These are phyloP conservation scores for Cryptosporidium xiaoi DNA, from an alignment of 169 alveolate genomes.

Conservation along the genomic window DNA sequence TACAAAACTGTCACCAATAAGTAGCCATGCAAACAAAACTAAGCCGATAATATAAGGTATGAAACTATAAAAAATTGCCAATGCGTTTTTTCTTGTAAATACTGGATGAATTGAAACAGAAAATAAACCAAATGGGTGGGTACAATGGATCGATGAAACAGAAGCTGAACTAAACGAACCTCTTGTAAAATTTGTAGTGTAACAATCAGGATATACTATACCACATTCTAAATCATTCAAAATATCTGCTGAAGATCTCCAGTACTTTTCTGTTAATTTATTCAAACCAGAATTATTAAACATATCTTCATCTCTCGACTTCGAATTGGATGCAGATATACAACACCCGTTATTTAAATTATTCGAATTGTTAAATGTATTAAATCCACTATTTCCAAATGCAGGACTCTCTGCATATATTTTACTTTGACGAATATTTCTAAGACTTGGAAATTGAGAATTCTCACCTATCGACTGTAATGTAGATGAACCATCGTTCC, in stretches of 20 bases:
- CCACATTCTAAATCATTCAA: constrained; percentile 74
- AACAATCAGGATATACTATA: constrained; percentile 59
- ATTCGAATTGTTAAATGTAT: not conserved
- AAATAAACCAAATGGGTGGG: constrained; percentile 60
- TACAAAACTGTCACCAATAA: constrained; percentile 52
- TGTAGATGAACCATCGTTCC: constrained; percentile 61
- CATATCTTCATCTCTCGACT: constrained; percentile 11
- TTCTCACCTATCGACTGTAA: constrained; percentile 34
- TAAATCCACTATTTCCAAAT: not conserved
- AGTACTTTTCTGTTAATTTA: constrained; percentile 23
- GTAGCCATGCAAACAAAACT: constrained; percentile 52
- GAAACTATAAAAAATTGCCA: constrained; percentile 70
- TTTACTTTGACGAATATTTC: constrained; percentile 65
- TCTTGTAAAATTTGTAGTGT: constrained; percentile 31
- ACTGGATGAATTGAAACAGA: constrained; percentile 73
- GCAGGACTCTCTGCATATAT: constrained; percentile 13
- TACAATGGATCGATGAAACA: constrained; percentile 28
- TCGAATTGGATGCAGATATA: not conserved
- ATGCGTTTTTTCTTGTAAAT: constrained; percentile 63
- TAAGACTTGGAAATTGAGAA: constrained; percentile 46
- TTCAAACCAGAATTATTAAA: constrained; percentile 8
- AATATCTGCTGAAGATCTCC: constrained; percentile 64
- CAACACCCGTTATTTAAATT: not conserved
- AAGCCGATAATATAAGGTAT: constrained; percentile 70
- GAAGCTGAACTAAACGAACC: constrained; percentile 15